phyloP scores from a whole-genome alignment of 2,329 filamentous ascomycete species.

The Boeremia exigua region DNA sequence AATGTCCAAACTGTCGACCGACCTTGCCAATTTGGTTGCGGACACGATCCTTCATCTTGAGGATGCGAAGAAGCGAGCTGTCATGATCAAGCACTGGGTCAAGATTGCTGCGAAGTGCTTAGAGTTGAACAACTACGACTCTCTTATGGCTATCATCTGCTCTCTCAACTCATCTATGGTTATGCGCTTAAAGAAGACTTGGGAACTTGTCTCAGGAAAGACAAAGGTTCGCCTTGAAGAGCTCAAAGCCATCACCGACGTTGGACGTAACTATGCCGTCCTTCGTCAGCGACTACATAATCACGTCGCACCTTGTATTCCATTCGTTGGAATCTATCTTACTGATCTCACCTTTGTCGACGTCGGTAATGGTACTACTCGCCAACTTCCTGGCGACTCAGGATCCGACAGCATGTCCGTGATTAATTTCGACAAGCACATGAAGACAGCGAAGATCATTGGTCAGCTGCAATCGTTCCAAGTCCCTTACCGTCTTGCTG shows the following conservation, averaged over 20 bases:
- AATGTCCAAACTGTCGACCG: conserved; percentile 91
- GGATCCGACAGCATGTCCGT: conserved; percentile 73
- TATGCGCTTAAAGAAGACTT: conserved; percentile 84
- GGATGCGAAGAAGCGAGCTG: conserved; percentile 91
- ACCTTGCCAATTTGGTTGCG: conserved; percentile 88
- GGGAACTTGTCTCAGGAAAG: conserved; percentile 86
- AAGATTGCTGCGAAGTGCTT: conserved; percentile 89
- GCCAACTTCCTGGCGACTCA: conserved; percentile 69
- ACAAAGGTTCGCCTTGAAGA: conserved; percentile 79
- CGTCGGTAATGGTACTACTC: conserved; percentile 87
- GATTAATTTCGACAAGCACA: conserved; percentile 98
- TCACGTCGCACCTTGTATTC: conserved; percentile 88
- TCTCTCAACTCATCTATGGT: conserved; percentile 92
- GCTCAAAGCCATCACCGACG: conserved; percentile 84
- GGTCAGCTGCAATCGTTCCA: conserved; percentile 96
- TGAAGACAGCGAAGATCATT: conserved; percentile 92
- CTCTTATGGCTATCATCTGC: conserved; percentile 95
- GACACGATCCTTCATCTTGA: conserved; percentile 87
- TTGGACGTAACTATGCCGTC: conserved; percentile 87
- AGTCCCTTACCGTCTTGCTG: conserved; percentile 83
- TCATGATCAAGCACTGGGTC: conserved; percentile 96
- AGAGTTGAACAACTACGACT: conserved; percentile 94
- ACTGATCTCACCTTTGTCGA: conserved; percentile 97
- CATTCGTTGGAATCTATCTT: conserved; percentile 94
- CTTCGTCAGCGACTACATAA: conserved; percentile 83